Percentiles rank a stretch among this genome's conserved stretches.
phyloP scores from a whole-genome alignment of 805 yeast genomes.

The Candida ponderosae region DNA sequence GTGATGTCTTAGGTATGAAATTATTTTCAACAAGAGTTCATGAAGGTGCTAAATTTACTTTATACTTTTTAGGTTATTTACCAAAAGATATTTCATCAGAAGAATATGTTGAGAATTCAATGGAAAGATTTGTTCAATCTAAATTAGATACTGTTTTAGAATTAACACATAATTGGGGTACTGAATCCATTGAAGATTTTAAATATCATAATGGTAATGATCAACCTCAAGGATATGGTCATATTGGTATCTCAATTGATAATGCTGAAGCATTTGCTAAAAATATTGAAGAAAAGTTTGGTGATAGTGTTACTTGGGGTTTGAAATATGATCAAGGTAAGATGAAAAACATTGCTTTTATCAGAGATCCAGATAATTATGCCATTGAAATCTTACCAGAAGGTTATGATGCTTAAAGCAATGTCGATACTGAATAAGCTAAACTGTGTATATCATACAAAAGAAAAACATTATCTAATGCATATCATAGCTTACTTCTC shows the following conservation, averaged over 20 bases:
- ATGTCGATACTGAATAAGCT: constrained; percentile 8
- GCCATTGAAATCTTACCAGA: constrained; percentile 63
- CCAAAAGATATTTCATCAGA: constrained; percentile 33
- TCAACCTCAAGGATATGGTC: constrained; percentile 78
- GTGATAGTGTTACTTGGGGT: constrained; percentile 51
- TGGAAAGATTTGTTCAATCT: constrained; percentile 26
- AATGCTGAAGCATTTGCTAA: constrained; percentile 53
- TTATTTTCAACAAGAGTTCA: constrained; percentile 48
- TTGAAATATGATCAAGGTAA: constrained; percentile 48
- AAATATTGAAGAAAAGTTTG: constrained; percentile 35
- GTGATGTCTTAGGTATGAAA: constrained; percentile 74
- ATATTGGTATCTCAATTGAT: constrained; percentile 64
- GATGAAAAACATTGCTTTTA: constrained; percentile 57
- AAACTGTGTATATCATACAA: too few relatives aligned
- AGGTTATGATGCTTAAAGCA: too few relatives aligned
- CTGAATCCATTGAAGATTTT: constrained; percentile 71
- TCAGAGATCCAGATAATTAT: constrained; percentile 89
- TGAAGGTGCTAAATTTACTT: constrained; percentile 69
- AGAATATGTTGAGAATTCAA: constrained; percentile 34
- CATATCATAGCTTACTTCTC: too few relatives aligned
- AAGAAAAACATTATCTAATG: too few relatives aligned
- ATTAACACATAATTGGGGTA: constrained; percentile 93
- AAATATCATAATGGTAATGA: constrained; percentile 80
- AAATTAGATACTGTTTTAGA: constrained; percentile 68
- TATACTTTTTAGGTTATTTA: constrained; percentile 79